A percentile compares a stretch with the other conserved stretches of the same genome.
Evolutionary conservation across 345 rosid genomes (phyloP).

Genomic region (Brassica carinata): DNA sequence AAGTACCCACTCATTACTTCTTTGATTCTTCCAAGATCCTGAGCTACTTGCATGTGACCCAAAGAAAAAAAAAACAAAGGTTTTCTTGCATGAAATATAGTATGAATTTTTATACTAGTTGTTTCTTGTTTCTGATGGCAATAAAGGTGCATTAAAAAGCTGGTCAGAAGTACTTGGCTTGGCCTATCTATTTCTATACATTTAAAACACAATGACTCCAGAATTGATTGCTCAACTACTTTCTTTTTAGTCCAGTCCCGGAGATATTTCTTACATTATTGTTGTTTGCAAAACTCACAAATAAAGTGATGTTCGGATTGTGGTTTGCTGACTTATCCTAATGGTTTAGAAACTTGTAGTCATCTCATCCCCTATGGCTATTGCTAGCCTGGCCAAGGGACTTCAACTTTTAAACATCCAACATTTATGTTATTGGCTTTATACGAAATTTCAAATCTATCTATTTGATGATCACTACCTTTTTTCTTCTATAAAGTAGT

Average conservation of each 20-base stretch:
- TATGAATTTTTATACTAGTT: not conserved
- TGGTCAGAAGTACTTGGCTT: slow-evolving; percentile 37
- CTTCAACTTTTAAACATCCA: too few relatives aligned
- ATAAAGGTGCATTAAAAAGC: slow-evolving; percentile 34
- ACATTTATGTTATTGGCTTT: not conserved
- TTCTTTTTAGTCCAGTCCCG: slow-evolving; percentile 6
- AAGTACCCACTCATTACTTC: too few relatives aligned
- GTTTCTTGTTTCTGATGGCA: slow-evolving; percentile 20
- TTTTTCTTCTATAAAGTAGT: too few relatives aligned
- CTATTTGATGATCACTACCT: too few relatives aligned
- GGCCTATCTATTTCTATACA: slow-evolving; percentile 12
- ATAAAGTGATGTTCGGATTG: too few relatives aligned
- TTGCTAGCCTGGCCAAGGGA: not conserved
- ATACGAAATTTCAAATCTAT: slow-evolving; percentile 3
- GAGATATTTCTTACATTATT: slow-evolving; percentile 21
- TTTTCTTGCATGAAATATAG: not conserved
- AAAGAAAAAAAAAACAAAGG: not conserved
- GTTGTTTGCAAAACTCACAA: not conserved
- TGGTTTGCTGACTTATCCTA: slow-evolving; percentile 1
- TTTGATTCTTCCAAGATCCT: too few relatives aligned
- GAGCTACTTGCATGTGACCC: not conserved
- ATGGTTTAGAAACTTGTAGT: slow-evolving; percentile 9
- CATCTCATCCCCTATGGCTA: not conserved
- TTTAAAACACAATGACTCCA: slow-evolving; percentile 36
- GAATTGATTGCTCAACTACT: slow-evolving; percentile 38